Conservation (phyloP, 1,139 yeast species). For the Sugiyamaella sp. region DNA sequence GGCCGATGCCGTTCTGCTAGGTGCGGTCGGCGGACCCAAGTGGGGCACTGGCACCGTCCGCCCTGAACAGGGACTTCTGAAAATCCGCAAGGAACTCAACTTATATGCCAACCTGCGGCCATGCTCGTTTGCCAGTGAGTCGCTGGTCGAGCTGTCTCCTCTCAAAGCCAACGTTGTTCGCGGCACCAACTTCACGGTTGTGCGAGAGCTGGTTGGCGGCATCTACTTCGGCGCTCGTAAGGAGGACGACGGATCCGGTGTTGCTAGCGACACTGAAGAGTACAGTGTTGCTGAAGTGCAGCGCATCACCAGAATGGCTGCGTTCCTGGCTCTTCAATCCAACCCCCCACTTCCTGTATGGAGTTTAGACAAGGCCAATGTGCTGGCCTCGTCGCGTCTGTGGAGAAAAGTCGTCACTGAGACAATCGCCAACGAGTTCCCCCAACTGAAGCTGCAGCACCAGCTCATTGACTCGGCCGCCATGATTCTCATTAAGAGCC, state of each 20-base stretch:
- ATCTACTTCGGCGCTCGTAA: conserved; percentile 94
- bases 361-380: conserved; percentile 97
- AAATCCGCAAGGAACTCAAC: conserved; percentile 91
- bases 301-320: conserved; percentile 97
- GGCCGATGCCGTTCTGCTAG: conserved; percentile 91
- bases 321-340: conserved; percentile 90
- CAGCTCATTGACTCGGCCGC: conserved; percentile 98
- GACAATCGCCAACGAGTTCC: conserved; percentile 84
- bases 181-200: conserved; percentile 91
- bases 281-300: conserved; percentile 89
- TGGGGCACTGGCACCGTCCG: conserved; percentile 94
- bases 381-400: conserved; percentile 89
- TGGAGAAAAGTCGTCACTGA: conserved; percentile 94
- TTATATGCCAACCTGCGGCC: conserved; percentile 96
- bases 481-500: conserved; percentile 90
- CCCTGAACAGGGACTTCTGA: conserved; percentile 94
- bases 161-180: conserved; percentile 78
- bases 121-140: conserved; percentile 89
- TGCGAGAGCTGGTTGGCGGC: conserved; percentile 96
- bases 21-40: conserved; percentile 99
- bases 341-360: conserved; percentile 92
- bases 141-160: conserved; percentile 83
- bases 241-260: conserved; percentile 84
- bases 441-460: conserved; percentile 80
- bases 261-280: conserved; percentile 92